Evolutionary conservation across 2,329 filamentous ascomycete species (phyloP), one percentile per base, ranked within the genome.

Genomic region (Cladophialophora yegresii): DNA sequence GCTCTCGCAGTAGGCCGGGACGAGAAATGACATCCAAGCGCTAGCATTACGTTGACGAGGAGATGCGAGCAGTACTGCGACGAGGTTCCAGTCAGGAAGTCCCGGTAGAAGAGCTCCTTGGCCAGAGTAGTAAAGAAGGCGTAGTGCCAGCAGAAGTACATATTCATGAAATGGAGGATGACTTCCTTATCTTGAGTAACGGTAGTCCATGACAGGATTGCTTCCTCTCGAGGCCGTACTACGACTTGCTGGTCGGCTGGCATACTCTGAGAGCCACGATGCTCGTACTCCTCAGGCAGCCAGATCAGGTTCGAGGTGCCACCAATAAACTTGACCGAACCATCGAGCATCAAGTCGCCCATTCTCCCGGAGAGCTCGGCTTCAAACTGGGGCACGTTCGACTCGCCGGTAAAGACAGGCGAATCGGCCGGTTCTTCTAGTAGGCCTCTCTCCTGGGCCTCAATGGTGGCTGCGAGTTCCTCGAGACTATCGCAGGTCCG

Each of bases 61-160:
- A 98, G 78, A 0, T 92, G 86, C 0, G 93, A 96, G 77, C 95
- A 98, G 75, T 97, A 93, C 6, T 88, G 83, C 0, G 87, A 90
- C 51, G 85, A 73, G 75, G 81, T 77, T 0, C 95, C 93, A 13
- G 83, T 84, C 51, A 89, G 76, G 71, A 96, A 97, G 75, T 98
- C 93, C 49, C 89, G 85, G 74, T 91, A 93, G 75, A 99, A 98
- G 33, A 96, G 80, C 43, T 84, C 87, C 75, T 91, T 96, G 12
- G 93, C 93, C 6, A 98, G 81, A 0, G 91, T 95, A 3, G 92
- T 93, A 76, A 98, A 99, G 78, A 95, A 98, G 20, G 92, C 89
- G 76, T 98, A 98, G 77, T 98, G 95, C 90, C 93, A 98, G 71
- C 88, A 92, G 78, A 98, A 98, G 78, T 99, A 99, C 91, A 98